These are phyloP conservation scores for Ustilago loliicola DNA, from an alignment of 1,284 basidiomycete genomes.

Conservation along the genomic window DNA sequence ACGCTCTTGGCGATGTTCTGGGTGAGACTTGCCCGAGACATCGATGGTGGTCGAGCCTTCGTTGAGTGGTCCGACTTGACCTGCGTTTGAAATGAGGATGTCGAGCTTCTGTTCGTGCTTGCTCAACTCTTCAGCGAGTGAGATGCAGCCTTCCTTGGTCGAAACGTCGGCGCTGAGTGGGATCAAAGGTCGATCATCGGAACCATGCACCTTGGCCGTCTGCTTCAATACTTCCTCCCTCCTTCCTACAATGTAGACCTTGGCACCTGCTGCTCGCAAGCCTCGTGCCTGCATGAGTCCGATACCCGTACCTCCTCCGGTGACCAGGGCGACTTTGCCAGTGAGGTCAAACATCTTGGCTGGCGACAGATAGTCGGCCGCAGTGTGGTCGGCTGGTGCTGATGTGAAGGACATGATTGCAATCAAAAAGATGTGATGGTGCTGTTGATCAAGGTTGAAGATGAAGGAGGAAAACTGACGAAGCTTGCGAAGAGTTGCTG, in stretches of 20 bases:
- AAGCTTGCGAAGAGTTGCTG: neutral
- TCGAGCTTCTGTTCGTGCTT: conserved; percentile 52
- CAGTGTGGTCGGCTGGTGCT: conserved; percentile 32
- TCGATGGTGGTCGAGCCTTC: conserved; percentile 51
- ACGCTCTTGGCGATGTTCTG: conserved; percentile 45
- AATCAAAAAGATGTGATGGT: neutral
- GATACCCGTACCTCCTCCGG: conserved; percentile 85
- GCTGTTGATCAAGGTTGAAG: neutral
- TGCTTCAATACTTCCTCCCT: conserved; percentile 51
- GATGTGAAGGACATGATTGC: conserved; percentile 34
- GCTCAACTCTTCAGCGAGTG: conserved; percentile 40
- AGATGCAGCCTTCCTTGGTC: conserved; percentile 46
- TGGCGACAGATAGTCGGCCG: conserved; percentile 25
- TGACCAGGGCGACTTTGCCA: conserved; percentile 78
- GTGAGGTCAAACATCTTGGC: conserved; percentile 44
- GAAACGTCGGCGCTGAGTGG: conserved; percentile 48
- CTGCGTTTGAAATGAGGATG: conserved; percentile 57
- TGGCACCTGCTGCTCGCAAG: conserved; percentile 81
- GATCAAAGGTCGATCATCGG: conserved; percentile 35
- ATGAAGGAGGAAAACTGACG: neutral
- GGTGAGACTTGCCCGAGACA: conserved; percentile 44
- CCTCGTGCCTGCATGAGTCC: conserved; percentile 80
- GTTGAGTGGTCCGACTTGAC: conserved; percentile 51
- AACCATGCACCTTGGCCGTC: conserved; percentile 45
- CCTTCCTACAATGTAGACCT: conserved; percentile 76